Conservation (phyloP, 1,284 basidiomycete genomes). For the Coniophora puteana region DNA sequence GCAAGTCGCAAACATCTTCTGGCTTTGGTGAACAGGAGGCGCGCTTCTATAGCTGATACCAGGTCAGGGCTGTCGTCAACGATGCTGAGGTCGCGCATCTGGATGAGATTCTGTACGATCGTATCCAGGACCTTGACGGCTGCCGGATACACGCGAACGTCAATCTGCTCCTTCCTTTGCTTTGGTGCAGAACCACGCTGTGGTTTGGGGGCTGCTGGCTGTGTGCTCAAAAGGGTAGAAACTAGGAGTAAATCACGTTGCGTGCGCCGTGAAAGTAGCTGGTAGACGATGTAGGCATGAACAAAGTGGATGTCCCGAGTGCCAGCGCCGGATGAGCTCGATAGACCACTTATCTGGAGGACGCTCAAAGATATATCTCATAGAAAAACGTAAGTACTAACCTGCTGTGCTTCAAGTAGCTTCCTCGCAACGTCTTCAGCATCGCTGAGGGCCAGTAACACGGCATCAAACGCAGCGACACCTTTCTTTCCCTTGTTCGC, state of each 20-base stretch:
- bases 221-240: constrained; percentile 51
- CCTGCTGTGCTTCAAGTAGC: constrained; percentile 78
- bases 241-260: constrained; percentile 86
- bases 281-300: constrained; percentile 83
- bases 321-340: constrained; percentile 33
- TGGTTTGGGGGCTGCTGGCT: constrained; percentile 27
- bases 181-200: constrained; percentile 30
- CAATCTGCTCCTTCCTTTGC: constrained; percentile 49
- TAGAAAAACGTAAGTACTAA: constrained; percentile 23
- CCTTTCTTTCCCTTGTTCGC: constrained; percentile 38
- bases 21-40: constrained; percentile 72
- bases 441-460: constrained; percentile 80
- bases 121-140: constrained; percentile 87
- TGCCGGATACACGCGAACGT: constrained; percentile 72
- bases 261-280: constrained; percentile 81
- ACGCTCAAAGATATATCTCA: background rate
- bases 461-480: constrained; percentile 81
- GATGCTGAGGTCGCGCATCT: constrained; percentile 78
- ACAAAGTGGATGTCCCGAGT: constrained; percentile 77
- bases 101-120: constrained; percentile 77
- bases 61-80: constrained; percentile 88
- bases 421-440: constrained; percentile 82
- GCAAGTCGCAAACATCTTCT: constrained; percentile 73
- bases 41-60: constrained; percentile 70
- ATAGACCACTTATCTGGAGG: constrained; percentile 15